Conservation (phyloP, 192 early-diverging fungal genomes). For the Coemansia sp. region DNA sequence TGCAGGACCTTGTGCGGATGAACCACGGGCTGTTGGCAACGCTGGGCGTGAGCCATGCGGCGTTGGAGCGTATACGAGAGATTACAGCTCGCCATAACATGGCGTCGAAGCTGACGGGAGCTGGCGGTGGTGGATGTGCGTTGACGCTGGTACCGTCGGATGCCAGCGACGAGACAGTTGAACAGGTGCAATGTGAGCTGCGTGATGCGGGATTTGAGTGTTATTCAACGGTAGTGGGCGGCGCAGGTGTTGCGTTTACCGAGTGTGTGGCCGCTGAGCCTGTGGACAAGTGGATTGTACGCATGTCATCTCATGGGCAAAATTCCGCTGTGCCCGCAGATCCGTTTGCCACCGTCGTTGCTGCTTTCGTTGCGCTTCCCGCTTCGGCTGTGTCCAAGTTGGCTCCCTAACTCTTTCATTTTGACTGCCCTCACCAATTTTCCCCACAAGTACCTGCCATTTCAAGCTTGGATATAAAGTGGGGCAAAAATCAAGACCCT, state of each 20-base stretch:
- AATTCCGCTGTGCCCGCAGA: not conserved
- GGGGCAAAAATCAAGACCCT: too few species aligned
- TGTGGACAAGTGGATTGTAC: slow-evolving; percentile 22
- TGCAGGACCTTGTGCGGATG: slow-evolving; percentile 66
- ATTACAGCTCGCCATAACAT: slow-evolving; percentile 64
- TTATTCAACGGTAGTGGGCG: slow-evolving; percentile 71
- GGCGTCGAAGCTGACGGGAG: slow-evolving; percentile 90
- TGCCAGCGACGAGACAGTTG: slow-evolving; percentile 21
- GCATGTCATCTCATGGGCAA: not conserved
- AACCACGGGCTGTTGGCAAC: slow-evolving; percentile 82
- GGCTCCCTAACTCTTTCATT: slow-evolving; percentile 8
- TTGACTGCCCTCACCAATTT: not conserved
- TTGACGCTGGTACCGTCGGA: slow-evolving; percentile 67
- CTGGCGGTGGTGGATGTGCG: slow-evolving; percentile 96
- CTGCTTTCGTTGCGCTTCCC: slow-evolving; percentile 25
- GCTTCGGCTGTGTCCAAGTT: slow-evolving; percentile 13
- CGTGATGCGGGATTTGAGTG: slow-evolving; percentile 64
- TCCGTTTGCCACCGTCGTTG: slow-evolving; percentile 9
- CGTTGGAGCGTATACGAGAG: slow-evolving; percentile 73
- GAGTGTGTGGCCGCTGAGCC: slow-evolving; percentile 13
- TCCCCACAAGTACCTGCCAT: slow-evolving; percentile 2
- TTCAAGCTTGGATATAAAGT: not conserved
- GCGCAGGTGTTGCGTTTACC: slow-evolving; percentile 59
- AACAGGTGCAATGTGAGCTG: slow-evolving; percentile 53
- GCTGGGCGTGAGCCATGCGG: slow-evolving; percentile 80